Base-by-base conservation (phyloP, 192 early-diverging fungal genomes). In the Podila verticillata region DNA sequence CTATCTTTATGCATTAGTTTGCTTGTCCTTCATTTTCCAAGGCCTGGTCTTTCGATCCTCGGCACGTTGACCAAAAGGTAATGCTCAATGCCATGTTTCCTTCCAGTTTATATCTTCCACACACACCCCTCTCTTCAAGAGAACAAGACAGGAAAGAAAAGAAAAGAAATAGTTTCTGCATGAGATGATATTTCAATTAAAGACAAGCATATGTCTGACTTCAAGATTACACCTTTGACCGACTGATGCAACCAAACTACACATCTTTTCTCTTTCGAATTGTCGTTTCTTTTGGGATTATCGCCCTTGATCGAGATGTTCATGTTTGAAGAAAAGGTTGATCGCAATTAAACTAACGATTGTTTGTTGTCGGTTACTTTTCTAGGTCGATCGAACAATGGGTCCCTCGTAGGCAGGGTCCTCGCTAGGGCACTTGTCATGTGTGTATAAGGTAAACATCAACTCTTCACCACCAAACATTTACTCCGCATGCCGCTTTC, bases 161-260 rank as follows among this genome's bases (percentile, higher is more conserved):
- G 29, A 73, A 39, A 48, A 26, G 13, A 35, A 31, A 48, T 75
- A 34, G 66, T 79, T 32, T 75, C 65, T 82, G 77, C 70, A 73
- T 64, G 74, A 81, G 87, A 88, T 87, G 82, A 87, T 70, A 72
- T 59, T 74, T 74, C 66, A 84, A 87, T 84, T 73, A 75, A 77
- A 78, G 87, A 88, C 87, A 88, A 88, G 87, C 87, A 88, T 88
- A 88, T 88, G 86, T 88, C 87, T 87, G 85, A 88, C 72, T 63
- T 70, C 51, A 63, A 62, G 77, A 82, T 82, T 70, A 74, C 80
- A 82, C 65, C 24, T 71, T 83, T 82, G 77, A 75, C 26, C 72
- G 70, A 73, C 82, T 85, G 84, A 84, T 86, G 74, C 77, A 75
- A n/a, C 47, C 48, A 63, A 26, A 61, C 56, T 74, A 64, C 57